Conservation (phyloP, 441 rosid species). For the Sinapis alba region DNA sequence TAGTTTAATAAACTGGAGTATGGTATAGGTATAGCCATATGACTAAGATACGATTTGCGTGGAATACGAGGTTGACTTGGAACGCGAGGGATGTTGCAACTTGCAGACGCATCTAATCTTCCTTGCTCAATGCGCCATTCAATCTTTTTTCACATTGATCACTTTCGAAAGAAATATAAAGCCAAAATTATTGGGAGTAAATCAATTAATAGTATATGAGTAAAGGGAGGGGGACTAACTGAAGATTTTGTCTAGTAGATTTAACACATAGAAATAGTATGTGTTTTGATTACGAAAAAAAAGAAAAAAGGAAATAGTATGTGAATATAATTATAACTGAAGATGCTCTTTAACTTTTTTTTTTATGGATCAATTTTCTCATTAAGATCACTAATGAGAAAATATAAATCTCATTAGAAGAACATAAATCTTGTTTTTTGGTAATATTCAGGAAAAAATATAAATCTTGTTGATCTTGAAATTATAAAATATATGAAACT, state of each 20-base stretch:
- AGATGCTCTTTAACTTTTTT: not conserved
- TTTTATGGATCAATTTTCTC: not conserved
- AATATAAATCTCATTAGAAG: no score
- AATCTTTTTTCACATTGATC: not conserved
- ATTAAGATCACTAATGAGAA: no score
- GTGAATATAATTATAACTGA: not conserved
- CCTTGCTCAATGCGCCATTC: conserved; percentile 31
- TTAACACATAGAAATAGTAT: not conserved
- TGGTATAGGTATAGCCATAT: not conserved
- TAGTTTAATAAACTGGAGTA: not conserved
- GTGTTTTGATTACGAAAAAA: no score
- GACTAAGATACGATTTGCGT: conserved; percentile 21
- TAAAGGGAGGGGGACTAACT: not conserved
- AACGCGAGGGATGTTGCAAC: conserved; percentile 27
- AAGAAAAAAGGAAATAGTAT: not conserved
- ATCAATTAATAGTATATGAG: not conserved
- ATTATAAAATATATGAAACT: conserved; percentile 95
- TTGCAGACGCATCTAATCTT: conserved; percentile 34
- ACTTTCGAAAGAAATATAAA: not conserved
- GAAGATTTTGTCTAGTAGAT: not conserved
- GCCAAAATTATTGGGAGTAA: not conserved
- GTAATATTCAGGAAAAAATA: conserved; percentile 25
- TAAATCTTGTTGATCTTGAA: conserved; percentile 87
- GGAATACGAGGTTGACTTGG: conserved; percentile 37
- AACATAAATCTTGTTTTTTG: not conserved